Conservation (phyloP, 2,329 filamentous ascomycete genomes). For the Microdochium trichocladiopsis region DNA sequence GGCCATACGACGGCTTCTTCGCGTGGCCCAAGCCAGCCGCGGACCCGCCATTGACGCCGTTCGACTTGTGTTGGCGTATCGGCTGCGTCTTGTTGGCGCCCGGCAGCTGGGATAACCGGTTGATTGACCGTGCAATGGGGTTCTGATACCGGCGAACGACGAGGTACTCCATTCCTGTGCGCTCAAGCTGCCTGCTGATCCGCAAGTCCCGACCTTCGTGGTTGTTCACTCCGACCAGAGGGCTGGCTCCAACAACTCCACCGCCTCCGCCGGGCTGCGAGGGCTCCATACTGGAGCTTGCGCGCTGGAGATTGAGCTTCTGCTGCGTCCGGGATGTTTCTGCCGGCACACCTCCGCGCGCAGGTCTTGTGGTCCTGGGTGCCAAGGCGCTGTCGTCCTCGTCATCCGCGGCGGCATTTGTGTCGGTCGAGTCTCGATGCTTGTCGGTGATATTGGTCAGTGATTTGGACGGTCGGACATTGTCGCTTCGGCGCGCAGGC, state of each 20-base stretch:
- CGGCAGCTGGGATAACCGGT: conserved; percentile 43
- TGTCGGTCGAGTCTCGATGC: conserved; percentile 8
- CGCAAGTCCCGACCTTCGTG: conserved; percentile 57
- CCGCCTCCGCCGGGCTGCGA: conserved; percentile 39
- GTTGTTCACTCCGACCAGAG: conserved; percentile 44
- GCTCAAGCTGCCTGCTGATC: conserved; percentile 58
- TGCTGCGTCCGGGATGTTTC: conserved; percentile 65
- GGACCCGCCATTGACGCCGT: conserved; percentile 24
- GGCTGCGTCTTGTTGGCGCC: conserved; percentile 41
- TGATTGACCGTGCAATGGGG: conserved; percentile 57
- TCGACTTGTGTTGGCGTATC: conserved; percentile 31
- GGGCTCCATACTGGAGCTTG: conserved; percentile 64
- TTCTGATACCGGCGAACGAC: conserved; percentile 68
- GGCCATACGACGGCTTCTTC: conserved; percentile 19
- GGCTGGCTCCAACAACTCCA: conserved; percentile 30
- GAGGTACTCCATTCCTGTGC: conserved; percentile 66
- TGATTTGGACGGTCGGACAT: conserved; percentile 33
- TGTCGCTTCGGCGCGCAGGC: conserved; percentile 21
- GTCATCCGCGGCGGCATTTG: conserved; percentile 20
- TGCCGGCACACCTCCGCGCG: conserved; percentile 31
- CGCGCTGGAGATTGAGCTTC: conserved; percentile 68
- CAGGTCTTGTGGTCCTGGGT: conserved; percentile 33
- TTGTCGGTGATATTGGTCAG: conserved; percentile 26
- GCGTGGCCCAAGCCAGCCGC: conserved; percentile 11
- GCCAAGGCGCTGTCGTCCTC: conserved; percentile 38